Evolutionary conservation across 768 basidiomycete species (phyloP).

Genomic region (Tremella fuciformis): DNA sequence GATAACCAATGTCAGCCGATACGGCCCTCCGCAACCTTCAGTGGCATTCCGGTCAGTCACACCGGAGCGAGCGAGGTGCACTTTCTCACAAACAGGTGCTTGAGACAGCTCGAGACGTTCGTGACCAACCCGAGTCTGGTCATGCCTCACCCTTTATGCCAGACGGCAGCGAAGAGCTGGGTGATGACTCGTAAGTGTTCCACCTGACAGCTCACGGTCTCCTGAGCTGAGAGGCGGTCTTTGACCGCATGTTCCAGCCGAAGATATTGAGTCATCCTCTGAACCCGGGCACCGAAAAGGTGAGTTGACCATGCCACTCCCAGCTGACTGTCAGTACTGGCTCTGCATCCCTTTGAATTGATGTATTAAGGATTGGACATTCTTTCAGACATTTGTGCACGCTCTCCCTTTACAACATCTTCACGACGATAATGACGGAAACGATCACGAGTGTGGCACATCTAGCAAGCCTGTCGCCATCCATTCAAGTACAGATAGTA

Average conservation of each 20-base stretch:
- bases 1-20: slow-evolving; percentile 79
- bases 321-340: slow-evolving; percentile 17
- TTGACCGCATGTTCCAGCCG: slow-evolving; percentile 46
- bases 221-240: slow-evolving; percentile 27
- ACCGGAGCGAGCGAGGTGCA: slow-evolving; percentile 58
- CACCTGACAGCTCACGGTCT: background rate
- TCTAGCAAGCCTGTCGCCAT: too few relatives aligned
- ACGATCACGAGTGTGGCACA: too few relatives aligned
- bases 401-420: too few relatives aligned
- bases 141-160: slow-evolving; percentile 81
- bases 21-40: slow-evolving; percentile 57
- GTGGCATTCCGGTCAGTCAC: slow-evolving; percentile 35
- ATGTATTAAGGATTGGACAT: too few relatives aligned
- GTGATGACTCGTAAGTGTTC: slow-evolving; percentile 68
- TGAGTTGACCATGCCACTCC: slow-evolving; percentile 8
- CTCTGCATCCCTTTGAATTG: slow-evolving; percentile 22
- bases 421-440: too few relatives aligned
- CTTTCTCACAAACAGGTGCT: slow-evolving; percentile 64
- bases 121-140: slow-evolving; percentile 83
- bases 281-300: slow-evolving; percentile 43
- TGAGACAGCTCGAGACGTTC: slow-evolving; percentile 71
- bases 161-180: slow-evolving; percentile 83
- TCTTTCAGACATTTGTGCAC: too few relatives aligned
- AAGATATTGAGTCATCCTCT: slow-evolving; percentile 21
- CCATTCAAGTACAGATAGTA: too few relatives aligned